Base-by-base conservation (phyloP, 73 alveolate genomes). In the Stentor roeselii region DNA sequence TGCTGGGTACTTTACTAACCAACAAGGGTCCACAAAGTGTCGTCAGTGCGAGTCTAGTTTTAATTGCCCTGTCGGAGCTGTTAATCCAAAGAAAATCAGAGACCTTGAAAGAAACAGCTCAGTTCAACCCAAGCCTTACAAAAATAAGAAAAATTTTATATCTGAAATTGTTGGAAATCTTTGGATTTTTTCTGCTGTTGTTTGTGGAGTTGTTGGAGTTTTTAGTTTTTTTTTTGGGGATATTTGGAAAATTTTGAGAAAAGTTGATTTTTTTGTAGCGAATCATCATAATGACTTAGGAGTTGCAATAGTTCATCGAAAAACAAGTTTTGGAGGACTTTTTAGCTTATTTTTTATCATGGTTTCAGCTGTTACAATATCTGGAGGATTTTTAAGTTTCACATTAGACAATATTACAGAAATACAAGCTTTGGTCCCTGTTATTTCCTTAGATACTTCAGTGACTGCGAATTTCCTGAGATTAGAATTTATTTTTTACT, bases 371-470 rank as follows among this genome's bases (percentile, higher is more conserved):
- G 6, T 37, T 34, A 39, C 39, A 0, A 76, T 76, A 76, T n/a
- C 6, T n/a, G 2, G 59, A 15, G 14, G 82, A 39, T 21, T 39
- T 37, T n/a, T 76, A 32, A n/a, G 15, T 1, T 76, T 21, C 59
- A 27, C 34, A 14, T 32, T 76, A 15, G 59, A 76, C 59, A 76
- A 76, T 76, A 76, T 76, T 37, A 41, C 39, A 37, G 84, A 76
- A 76, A 76, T 67, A 0, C 32, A 76, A 76, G 84, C 82, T 76
- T 39, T 76, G 34, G 39, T 76, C 39, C 84, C 84, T 76, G 14
- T 39, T 0, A 30, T 76, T 14, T n/a, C 74, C 1, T 31, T 76
- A 15, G 36, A 41, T 14, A 6, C 32, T 14, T 21, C 14, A 39
- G n/a, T 39, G n/a, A 36, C 84, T 0, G 3, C 27, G 21, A 6